Percentiles rank a stretch among this genome's conserved stretches.
Conservation (phyloP, 2,329 filamentous ascomycete species). For the Penicillium sp. region DNA sequence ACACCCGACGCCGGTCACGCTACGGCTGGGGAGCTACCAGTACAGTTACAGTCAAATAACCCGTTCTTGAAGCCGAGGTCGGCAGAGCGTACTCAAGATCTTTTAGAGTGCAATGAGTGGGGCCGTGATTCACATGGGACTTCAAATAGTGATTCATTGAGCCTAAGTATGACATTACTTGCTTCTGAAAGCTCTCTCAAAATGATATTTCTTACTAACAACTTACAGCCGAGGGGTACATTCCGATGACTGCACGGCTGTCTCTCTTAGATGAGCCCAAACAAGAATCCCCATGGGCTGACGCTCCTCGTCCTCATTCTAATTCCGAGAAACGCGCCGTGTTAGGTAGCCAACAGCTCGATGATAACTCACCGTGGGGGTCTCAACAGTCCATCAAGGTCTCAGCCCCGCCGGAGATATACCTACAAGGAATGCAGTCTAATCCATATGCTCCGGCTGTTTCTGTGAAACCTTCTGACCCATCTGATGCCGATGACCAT, state of each 20-base stretch:
- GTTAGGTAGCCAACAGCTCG: neutral
- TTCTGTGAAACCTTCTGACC: conserved; percentile 12
- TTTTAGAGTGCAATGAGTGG: conserved; percentile 22
- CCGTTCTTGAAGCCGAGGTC: conserved; percentile 37
- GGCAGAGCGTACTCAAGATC: conserved; percentile 18
- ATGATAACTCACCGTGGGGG: conserved; percentile 18
- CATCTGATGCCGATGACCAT: neutral
- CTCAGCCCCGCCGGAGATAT: conserved; percentile 13
- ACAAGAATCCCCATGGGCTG: conserved; percentile 29
- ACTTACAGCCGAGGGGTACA: conserved; percentile 35
- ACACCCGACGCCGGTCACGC: conserved; percentile 9
- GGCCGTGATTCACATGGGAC: conserved; percentile 20
- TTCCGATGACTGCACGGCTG: conserved; percentile 41
- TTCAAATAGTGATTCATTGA: conserved; percentile 30
- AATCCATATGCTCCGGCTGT: conserved; percentile 18
- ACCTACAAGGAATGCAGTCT: conserved; percentile 13
- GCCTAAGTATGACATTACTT: conserved; percentile 31
- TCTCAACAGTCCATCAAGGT: conserved; percentile 20
- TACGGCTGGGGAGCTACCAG: conserved; percentile 25
- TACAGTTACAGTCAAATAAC: conserved; percentile 40
- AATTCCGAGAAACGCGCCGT: conserved; percentile 7
- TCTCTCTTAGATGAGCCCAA: conserved; percentile 35
- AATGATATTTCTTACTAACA: conserved; percentile 10
- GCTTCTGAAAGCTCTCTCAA: neutral
- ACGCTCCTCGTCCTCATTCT: conserved; percentile 13